Evolutionary conservation across 1,139 yeast species (phyloP).

Genomic region (Magnusiomyces paraingens): DNA sequence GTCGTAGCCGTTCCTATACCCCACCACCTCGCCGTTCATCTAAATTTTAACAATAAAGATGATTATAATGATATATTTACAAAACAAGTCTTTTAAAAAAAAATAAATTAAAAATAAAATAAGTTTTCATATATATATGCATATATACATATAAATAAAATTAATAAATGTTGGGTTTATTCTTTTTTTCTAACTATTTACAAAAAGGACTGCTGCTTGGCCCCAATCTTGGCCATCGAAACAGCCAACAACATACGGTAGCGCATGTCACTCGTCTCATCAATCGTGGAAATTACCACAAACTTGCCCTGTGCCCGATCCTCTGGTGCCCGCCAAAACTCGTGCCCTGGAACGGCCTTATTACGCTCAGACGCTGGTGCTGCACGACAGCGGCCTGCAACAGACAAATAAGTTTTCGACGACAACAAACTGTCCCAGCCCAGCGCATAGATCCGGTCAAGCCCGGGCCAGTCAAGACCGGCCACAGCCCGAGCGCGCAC

Average conservation of each 20-base stretch:
- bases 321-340: not conserved
- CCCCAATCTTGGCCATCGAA: slow-evolving; percentile 12
- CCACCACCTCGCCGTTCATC: slow-evolving; percentile 1
- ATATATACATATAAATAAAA: not conserved
- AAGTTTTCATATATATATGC: not conserved
- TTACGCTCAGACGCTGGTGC: slow-evolving; percentile 5
- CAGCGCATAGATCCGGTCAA: slow-evolving; percentile 14
- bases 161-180: not conserved
- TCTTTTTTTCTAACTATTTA: not conserved
- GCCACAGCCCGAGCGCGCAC: slow-evolving; percentile 10
- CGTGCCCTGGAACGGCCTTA: not conserved
- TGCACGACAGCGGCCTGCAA: slow-evolving; percentile 14
- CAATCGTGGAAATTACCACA: slow-evolving; percentile 12
- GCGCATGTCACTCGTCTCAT: slow-evolving; percentile 6
- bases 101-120: not conserved
- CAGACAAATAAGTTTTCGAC: slow-evolving; percentile 9
- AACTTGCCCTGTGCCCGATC: slow-evolving; percentile 9
- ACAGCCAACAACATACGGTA: slow-evolving; percentile 11
- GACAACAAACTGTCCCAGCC: slow-evolving; percentile 17
- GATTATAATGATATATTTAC: not conserved
- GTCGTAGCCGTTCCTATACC: slow-evolving; percentile 9
- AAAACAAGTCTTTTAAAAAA: not conserved
- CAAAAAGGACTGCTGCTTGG: slow-evolving; percentile 4
- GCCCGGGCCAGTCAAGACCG: slow-evolving; percentile 19
- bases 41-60: not conserved